phyloP scores from a whole-genome alignment of 495 filamentous ascomycete species.

The Glonium stellatum region DNA sequence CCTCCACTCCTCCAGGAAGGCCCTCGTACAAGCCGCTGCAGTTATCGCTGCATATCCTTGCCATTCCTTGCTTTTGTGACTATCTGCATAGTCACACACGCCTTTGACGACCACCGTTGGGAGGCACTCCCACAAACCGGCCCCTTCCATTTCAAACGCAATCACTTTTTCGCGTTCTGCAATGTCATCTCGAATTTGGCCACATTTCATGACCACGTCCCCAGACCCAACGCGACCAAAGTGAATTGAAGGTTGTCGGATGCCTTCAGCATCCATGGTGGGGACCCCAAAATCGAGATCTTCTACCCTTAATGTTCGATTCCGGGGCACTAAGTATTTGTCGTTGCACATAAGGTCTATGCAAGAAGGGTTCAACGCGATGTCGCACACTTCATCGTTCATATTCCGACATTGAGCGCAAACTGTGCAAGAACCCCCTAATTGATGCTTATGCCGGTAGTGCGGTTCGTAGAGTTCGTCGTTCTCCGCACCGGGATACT shows the following conservation, averaged over 20 bases:
- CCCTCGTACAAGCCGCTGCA: constrained; percentile 6
- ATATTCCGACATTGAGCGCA: neutral
- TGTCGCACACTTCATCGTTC: neutral
- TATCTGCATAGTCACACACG: constrained; percentile 17
- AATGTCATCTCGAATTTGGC: constrained; percentile 25
- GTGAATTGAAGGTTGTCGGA: constrained; percentile 9
- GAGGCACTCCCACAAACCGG: constrained; percentile 16
- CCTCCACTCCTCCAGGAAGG: neutral
- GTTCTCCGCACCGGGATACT: constrained; percentile 3
- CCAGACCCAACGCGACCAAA: constrained; percentile 30
- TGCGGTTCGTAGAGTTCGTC: constrained; percentile 3
- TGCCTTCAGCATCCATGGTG: neutral
- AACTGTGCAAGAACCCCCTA: neutral
- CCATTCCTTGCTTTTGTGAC: constrained; percentile 9
- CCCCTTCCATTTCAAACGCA: constrained; percentile 24
- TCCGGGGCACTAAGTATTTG: neutral
- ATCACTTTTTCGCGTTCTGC: constrained; percentile 11
- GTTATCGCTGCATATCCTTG: constrained; percentile 1
- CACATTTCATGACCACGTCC: constrained; percentile 33
- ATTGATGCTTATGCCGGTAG: constrained; percentile 11
- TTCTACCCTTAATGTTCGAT: neutral
- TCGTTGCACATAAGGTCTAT: neutral
- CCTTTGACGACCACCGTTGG: constrained; percentile 13
- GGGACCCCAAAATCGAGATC: neutral
- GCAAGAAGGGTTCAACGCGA: neutral